A percentile compares a stretch with the other conserved stretches of the same genome.
Conservation (phyloP, 306 rosid species). For the Casuarina glauca region DNA sequence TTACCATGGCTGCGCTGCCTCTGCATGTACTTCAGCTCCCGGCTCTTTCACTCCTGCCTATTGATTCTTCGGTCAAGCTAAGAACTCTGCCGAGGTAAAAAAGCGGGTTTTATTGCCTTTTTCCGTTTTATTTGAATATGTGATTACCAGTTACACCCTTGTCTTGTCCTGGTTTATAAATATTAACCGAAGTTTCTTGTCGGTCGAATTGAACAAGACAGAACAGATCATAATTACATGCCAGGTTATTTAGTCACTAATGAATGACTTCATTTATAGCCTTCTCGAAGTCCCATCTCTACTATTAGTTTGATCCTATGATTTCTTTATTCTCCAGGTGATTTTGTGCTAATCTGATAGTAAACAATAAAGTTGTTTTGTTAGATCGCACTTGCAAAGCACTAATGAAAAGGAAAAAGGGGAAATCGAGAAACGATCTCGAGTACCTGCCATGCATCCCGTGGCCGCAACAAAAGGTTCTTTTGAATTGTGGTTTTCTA, state of each 20-base stretch:
- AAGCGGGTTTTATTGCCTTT: too few species aligned
- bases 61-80: neutral
- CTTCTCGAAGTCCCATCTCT: too few species aligned
- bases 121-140: neutral
- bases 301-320: too few species aligned
- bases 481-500: neutral
- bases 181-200: neutral
- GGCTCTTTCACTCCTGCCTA: neutral
- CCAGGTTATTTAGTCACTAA: neutral
- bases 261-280: neutral
- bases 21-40: neutral
- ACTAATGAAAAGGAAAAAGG: neutral
- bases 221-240: neutral
- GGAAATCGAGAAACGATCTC: neutral
- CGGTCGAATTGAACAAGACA: neutral
- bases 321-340: too few species aligned
- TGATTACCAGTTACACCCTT: neutral
- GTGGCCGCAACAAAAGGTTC: neutral
- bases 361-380: neutral
- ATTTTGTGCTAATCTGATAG: neutral
- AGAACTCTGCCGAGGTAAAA: neutral
- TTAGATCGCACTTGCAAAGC: neutral
- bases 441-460: neutral
- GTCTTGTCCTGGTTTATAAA: neutral
- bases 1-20: neutral